These are phyloP conservation scores for Myxozyma monticola DNA, from an alignment of 805 yeast genomes.

Conservation along the genomic window DNA sequence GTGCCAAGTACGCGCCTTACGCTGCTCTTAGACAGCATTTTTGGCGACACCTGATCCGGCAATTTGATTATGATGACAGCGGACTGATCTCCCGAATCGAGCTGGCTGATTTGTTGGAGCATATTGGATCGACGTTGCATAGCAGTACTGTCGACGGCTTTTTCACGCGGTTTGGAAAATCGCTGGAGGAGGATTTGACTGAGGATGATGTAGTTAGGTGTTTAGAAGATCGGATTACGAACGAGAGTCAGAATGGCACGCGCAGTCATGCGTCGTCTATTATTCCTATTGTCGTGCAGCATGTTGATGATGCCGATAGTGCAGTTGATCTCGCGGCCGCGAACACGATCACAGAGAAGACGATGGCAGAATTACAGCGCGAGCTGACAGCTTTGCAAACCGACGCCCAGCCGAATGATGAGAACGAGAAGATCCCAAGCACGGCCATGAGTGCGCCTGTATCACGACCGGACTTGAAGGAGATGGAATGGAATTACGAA, in stretches of 20 bases:
- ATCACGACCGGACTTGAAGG: not conserved
- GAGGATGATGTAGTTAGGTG: conserved; percentile 54
- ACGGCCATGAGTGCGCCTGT: not conserved
- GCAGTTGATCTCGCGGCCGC: not conserved
- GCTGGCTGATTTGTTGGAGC: conserved; percentile 61
- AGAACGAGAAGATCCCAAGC: not conserved
- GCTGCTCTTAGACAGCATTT: conserved; percentile 61
- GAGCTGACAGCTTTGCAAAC: not conserved
- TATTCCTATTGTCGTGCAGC: not conserved
- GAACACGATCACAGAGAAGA: not conserved
- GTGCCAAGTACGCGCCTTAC: conserved; percentile 69
- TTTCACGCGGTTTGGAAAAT: conserved; percentile 33
- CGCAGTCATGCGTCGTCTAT: not conserved
- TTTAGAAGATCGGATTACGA: conserved; percentile 45
- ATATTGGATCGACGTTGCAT: conserved; percentile 55
- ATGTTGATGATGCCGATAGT: not conserved
- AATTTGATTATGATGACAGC: conserved; percentile 48
- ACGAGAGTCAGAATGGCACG: conserved; percentile 24
- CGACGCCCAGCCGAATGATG: not conserved
- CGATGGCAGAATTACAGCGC: not conserved
- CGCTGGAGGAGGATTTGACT: conserved; percentile 46
- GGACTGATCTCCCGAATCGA: conserved; percentile 57
- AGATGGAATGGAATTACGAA: conserved; percentile 7
- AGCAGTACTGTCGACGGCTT: conserved; percentile 36
- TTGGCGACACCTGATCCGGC: conserved; percentile 62